Conservation (phyloP, 1,284 basidiomycete genomes). For the Cutaneotrichosporon daszewskae region DNA sequence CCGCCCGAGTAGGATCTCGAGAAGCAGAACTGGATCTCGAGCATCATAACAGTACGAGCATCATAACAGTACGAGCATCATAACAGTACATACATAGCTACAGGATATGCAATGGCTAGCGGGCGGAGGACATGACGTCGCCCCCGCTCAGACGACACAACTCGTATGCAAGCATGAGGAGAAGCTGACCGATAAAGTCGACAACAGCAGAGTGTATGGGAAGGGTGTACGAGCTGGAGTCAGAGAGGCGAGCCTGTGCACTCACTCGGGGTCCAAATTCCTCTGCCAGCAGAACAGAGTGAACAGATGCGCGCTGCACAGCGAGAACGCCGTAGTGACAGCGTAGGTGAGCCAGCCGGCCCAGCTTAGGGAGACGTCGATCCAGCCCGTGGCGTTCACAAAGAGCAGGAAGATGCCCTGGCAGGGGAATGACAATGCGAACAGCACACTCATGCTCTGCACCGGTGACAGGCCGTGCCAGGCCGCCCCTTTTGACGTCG, state of each 20-base stretch:
- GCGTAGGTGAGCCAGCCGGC: conserved; percentile 64
- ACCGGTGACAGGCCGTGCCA: conserved; percentile 28
- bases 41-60: too few relatives aligned
- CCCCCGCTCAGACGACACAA: conserved; percentile 33
- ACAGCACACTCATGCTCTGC: conserved; percentile 55
- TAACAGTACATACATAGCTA: too few relatives aligned
- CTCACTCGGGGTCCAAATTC: conserved; percentile 73
- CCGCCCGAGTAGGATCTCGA: too few relatives aligned
- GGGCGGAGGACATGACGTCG: conserved; percentile 4
- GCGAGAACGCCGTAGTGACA: conserved; percentile 61
- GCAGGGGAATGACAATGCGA: conserved; percentile 67
- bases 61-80: too few relatives aligned
- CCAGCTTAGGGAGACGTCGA: conserved; percentile 63
- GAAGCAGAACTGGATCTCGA: too few relatives aligned
- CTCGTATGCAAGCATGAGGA: conserved; percentile 57
- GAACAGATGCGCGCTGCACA: conserved; percentile 62
- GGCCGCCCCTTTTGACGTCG: conserved; percentile 6
- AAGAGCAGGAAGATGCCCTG: conserved; percentile 65
- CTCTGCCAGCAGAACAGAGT: conserved; percentile 77
- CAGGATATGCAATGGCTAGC: too few relatives aligned
- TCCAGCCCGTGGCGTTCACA: conserved; percentile 66
- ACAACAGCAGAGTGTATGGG: conserved; percentile 85
- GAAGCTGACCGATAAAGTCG: conserved; percentile 82
- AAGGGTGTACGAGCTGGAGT: conserved; percentile 67
- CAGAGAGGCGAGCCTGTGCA: conserved; percentile 5